Conservation (phyloP, 768 basidiomycete genomes). For the Mycena rebaudengoi region DNA sequence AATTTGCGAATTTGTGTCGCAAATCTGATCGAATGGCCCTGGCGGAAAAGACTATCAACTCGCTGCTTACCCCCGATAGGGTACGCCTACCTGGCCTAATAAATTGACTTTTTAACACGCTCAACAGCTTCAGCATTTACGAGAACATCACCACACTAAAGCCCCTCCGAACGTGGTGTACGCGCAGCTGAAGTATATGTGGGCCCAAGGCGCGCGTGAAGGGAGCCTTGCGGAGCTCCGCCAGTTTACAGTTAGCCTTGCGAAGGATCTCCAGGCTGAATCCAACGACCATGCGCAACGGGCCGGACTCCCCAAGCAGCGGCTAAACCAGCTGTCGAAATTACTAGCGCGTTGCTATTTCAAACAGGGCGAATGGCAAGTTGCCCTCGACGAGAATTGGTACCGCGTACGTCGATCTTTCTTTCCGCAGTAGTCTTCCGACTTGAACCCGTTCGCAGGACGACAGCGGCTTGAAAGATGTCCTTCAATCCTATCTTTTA, state of each 20-base stretch:
- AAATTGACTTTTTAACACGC: background rate
- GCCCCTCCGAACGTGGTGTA: constrained; percentile 97
- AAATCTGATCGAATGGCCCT: constrained; percentile 93
- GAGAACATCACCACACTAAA: constrained; percentile 66
- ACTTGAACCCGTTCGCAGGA: constrained; percentile 20
- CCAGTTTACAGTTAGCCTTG: constrained; percentile 79
- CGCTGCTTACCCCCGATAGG: constrained; percentile 82
- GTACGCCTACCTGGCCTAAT: constrained; percentile 44
- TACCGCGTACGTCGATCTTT: constrained; percentile 60
- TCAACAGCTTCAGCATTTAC: constrained; percentile 52
- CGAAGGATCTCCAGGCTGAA: constrained; percentile 79
- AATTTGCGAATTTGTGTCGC: constrained; percentile 97
- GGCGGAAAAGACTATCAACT: constrained; percentile 97
- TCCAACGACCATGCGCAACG: constrained; percentile 60
- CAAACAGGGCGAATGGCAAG: constrained; percentile 97
- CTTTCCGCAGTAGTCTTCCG: background rate
- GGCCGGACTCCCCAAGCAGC: constrained; percentile 64
- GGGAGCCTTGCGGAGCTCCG: constrained; percentile 85
- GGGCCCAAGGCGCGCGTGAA: constrained; percentile 85
- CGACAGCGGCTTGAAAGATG: constrained; percentile 76
- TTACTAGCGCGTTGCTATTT: constrained; percentile 95
- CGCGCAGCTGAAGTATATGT: constrained; percentile 94
- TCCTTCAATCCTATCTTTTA: constrained; percentile 82
- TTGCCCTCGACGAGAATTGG: constrained; percentile 82
- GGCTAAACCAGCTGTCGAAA: constrained; percentile 73